Conservation (phyloP, 2,329 filamentous ascomycete genomes). For the Trichophyton schoenleinii region DNA sequence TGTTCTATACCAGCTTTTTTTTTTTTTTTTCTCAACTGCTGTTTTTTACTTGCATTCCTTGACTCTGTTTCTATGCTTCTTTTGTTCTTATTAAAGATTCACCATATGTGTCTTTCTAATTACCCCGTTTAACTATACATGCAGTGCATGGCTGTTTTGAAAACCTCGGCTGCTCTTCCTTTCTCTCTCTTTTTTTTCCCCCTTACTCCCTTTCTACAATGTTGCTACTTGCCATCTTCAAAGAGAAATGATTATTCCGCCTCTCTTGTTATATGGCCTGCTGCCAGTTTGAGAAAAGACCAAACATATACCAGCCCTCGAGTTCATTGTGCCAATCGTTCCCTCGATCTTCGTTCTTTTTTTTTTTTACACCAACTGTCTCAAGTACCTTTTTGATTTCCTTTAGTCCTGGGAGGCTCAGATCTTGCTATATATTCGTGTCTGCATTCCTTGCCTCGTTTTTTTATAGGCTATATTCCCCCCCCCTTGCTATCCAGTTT, state of each 20-base stretch:
- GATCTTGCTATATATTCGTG: background rate
- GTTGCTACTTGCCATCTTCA: background rate
- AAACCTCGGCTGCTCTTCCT: background rate
- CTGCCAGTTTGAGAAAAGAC: background rate
- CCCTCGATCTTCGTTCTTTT: background rate
- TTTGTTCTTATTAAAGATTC: background rate
- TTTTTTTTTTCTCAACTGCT: constrained; percentile 6
- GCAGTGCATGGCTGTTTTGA: background rate
- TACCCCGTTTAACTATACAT: background rate
- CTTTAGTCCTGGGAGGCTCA: background rate
- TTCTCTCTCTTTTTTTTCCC: background rate
- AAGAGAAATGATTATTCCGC: background rate
- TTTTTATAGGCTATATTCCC: background rate
- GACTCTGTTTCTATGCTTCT: constrained; percentile 1
- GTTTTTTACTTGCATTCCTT: constrained; percentile 6
- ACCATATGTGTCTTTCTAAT: constrained; percentile 4
- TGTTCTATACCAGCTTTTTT: constrained; percentile 18
- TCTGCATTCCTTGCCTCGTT: background rate
- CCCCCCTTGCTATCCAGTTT: background rate
- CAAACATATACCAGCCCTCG: background rate
- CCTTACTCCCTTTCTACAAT: background rate
- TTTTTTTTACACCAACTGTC: background rate
- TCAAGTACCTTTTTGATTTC: background rate
- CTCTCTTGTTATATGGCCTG: background rate
- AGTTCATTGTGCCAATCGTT: background rate